These are phyloP conservation scores for Flaveria brownii DNA, from an alignment of 129 eudicot species.

Conservation along the genomic window DNA sequence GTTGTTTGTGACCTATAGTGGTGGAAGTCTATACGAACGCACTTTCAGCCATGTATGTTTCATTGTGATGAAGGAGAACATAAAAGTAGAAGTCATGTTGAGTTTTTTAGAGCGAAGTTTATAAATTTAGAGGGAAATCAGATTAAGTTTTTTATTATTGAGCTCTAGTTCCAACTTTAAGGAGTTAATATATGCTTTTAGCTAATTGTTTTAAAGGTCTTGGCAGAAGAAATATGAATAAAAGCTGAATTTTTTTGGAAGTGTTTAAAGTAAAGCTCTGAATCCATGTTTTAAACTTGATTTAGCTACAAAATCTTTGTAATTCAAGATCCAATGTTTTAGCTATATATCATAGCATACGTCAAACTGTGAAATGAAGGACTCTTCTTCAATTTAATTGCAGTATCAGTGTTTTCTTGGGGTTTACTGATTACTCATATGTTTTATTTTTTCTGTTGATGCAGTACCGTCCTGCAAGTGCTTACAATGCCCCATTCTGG, in stretches of 20 bases:
- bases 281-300: neutral
- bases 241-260: too few species aligned
- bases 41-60: constrained; percentile 14
- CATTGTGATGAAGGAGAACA: neutral
- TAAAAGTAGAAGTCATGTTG: neutral
- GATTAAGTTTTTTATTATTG: neutral
- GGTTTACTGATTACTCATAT: constrained; percentile 1
- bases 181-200: neutral
- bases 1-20: constrained; percentile 17
- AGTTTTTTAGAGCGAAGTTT: neutral
- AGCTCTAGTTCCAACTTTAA: constrained; percentile 15
- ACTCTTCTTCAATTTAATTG: neutral
- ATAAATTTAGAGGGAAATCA: neutral
- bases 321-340: neutral
- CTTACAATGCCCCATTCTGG: constrained; percentile 61
- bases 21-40: neutral
- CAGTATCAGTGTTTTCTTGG: neutral
- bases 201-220: neutral
- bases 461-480: constrained; percentile 83
- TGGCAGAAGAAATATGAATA: neutral
- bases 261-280: constrained; percentile 19
- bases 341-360: constrained; percentile 8
- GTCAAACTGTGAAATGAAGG: neutral
- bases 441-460: constrained; percentile 22
- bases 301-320: neutral